Evolutionary conservation across 2,329 filamentous ascomycete species (phyloP).

Genomic region (Penicillium vulpinum): DNA sequence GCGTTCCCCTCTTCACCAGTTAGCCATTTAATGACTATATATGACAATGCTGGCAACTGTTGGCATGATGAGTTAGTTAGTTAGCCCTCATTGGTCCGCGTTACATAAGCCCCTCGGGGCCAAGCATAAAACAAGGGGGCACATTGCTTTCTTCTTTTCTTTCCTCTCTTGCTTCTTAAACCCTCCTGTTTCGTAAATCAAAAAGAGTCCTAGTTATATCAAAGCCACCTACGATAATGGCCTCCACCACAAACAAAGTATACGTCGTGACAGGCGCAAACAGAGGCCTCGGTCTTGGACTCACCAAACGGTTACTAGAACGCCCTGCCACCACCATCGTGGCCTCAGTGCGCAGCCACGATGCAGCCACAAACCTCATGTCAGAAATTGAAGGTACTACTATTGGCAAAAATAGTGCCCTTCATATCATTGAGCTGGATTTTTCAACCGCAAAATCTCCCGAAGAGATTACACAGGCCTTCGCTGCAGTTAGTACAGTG

Average conservation of each 20-base stretch:
- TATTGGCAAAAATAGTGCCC: conserved; percentile 8
- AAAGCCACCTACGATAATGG: neutral
- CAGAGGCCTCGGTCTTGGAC: conserved; percentile 29
- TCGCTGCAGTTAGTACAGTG: conserved; percentile 23
- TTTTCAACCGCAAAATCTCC: conserved; percentile 20
- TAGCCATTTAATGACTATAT: too few species aligned
- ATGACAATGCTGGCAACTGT: neutral
- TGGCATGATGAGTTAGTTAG: neutral
- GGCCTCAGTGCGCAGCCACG: conserved; percentile 22
- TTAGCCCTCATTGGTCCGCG: neutral
- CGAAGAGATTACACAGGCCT: conserved; percentile 6
- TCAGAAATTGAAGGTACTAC: neutral
- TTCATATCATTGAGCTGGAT: conserved; percentile 22
- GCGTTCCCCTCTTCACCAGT: too few species aligned
- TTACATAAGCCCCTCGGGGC: neutral
- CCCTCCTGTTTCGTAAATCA: too few species aligned
- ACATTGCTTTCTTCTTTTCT: neutral
- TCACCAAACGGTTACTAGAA: conserved; percentile 22
- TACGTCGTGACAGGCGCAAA: conserved; percentile 33
- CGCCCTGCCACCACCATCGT: conserved; percentile 25
- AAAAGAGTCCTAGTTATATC: neutral
- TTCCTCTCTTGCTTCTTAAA: neutral
- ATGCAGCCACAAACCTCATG: conserved; percentile 10
- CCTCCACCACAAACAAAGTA: conserved; percentile 21
- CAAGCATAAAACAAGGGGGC: neutral